Conservation (phyloP, 768 basidiomycete species). For the Pulveroboletus ravenelii region DNA sequence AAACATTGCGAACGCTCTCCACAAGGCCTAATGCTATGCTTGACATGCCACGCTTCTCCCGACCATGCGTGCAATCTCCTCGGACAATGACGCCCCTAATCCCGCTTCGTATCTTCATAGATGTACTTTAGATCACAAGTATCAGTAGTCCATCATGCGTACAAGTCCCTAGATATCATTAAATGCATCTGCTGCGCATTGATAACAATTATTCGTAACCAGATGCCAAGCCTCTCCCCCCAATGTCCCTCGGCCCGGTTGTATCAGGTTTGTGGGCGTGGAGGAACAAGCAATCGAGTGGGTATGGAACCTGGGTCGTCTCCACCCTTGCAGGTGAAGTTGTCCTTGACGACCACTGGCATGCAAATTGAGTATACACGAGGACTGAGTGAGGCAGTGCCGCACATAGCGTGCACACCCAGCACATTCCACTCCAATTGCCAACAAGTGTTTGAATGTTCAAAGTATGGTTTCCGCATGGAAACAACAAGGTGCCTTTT, state of each 20-base stretch:
- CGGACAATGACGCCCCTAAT: constrained; percentile 13
- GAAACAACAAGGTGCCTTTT: background rate
- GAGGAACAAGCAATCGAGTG: background rate
- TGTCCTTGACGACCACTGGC: background rate
- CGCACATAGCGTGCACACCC: background rate
- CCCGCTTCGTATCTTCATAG: constrained; percentile 11
- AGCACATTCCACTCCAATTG: no score
- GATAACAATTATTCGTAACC: constrained; percentile 1
- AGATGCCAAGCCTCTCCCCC: constrained; percentile 5
- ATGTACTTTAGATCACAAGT: constrained; percentile 16
- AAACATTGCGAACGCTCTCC: background rate
- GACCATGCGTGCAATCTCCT: constrained; percentile 18
- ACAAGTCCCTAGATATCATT: background rate
- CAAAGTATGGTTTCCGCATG: background rate
- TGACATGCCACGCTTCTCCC: constrained; percentile 11
- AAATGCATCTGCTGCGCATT: background rate
- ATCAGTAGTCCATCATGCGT: constrained; percentile 5
- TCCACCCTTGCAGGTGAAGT: background rate
- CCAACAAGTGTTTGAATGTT: background rate
- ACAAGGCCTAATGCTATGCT: constrained; percentile 6
- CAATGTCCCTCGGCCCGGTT: constrained; percentile 1
- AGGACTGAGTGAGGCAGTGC: background rate
- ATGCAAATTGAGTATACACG: background rate
- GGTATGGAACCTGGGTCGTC: background rate
- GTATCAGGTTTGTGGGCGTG: constrained; percentile 3